Percentiles rank a stretch among this genome's conserved stretches.
phyloP scores from a whole-genome alignment of 2,329 filamentous ascomycete genomes.

The Xylaria polymorpha region DNA sequence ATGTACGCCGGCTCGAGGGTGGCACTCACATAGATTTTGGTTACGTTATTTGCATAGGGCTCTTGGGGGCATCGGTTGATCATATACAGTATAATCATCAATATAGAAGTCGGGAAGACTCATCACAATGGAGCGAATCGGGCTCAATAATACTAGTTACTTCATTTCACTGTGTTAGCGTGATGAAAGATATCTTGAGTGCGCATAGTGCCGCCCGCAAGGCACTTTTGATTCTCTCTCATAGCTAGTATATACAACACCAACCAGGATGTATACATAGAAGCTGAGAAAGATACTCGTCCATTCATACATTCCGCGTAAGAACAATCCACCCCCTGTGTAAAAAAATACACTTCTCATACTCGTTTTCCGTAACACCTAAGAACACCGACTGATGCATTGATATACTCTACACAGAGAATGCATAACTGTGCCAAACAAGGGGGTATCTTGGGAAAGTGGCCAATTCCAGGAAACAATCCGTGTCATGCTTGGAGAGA shows the following conservation, averaged over 20 bases:
- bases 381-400: conserved; percentile 41
- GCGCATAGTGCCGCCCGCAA: background rate
- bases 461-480: conserved; percentile 21
- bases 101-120: background rate
- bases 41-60: conserved; percentile 28
- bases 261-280: conserved; percentile 10
- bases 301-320: background rate
- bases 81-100: conserved; percentile 16
- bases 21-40: conserved; percentile 24
- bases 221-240: background rate
- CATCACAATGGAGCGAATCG: background rate
- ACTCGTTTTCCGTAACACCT: conserved; percentile 12
- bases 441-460: conserved; percentile 44
- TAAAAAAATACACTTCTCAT: background rate
- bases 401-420: conserved; percentile 28
- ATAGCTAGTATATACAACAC: conserved; percentile 31
- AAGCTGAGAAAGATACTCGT: background rate
- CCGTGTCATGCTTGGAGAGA: conserved; percentile 15
- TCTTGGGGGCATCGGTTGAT: conserved; percentile 14
- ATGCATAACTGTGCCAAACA: conserved; percentile 30
- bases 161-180: background rate
- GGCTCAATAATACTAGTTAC: background rate
- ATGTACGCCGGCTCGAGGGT: background rate
- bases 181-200: background rate
- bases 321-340: background rate